These are phyloP conservation scores for Strobilomyces dryophilus DNA, from an alignment of 768 basidiomycete genomes.

Conservation along the genomic window DNA sequence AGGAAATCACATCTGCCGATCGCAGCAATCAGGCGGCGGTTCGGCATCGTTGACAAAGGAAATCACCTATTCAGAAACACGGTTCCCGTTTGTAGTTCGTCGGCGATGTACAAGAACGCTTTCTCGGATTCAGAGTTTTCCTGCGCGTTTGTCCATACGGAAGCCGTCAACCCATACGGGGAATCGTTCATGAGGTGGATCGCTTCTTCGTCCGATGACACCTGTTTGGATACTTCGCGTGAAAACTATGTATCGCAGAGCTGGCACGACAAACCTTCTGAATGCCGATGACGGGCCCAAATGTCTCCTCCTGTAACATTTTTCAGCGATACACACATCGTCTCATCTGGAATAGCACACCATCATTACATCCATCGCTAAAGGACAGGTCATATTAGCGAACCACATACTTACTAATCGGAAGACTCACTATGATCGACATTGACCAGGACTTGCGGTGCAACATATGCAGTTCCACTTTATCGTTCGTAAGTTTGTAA, in stretches of 20 bases:
- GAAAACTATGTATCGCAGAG: background rate
- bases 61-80: conserved; percentile 84
- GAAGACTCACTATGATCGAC: conserved; percentile 76
- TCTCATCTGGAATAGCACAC: conserved; percentile 34
- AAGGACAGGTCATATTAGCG: conserved; percentile 1
- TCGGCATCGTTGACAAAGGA: background rate
- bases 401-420: background rate
- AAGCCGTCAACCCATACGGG: conserved; percentile 89
- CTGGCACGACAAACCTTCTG: conserved; percentile 58
- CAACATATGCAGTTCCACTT: conserved; percentile 83
- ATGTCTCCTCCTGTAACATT: conserved; percentile 68
- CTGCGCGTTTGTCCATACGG: conserved; percentile 83
- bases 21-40: background rate
- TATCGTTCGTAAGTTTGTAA: conserved; percentile 1
- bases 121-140: conserved; percentile 55
- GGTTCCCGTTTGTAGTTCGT: conserved; percentile 82
- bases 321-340: background rate
- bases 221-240: conserved; percentile 36
- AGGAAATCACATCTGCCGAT: conserved; percentile 73
- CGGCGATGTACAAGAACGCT: conserved; percentile 60
- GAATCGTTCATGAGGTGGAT: conserved; percentile 94
- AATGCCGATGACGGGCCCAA: conserved; percentile 92
- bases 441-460: conserved; percentile 85
- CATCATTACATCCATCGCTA: conserved; percentile 92
- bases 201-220: conserved; percentile 83